phyloP scores from a whole-genome alignment of 192 early-diverging fungal species.

The Helicostylum pulchrum region DNA sequence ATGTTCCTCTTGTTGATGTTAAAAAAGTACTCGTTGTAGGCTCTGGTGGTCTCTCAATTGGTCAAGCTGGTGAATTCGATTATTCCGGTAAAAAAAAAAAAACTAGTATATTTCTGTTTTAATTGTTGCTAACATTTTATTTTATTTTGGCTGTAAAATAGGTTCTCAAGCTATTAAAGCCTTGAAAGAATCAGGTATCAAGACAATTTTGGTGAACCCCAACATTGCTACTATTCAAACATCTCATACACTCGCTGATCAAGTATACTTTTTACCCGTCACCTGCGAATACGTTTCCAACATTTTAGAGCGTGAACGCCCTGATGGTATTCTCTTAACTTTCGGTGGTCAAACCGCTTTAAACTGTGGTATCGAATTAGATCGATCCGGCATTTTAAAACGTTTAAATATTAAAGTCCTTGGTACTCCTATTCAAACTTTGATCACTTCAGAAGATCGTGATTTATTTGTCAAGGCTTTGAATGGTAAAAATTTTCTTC shows the following conservation, averaged over 20 bases:
- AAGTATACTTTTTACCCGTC: conserved; percentile 95
- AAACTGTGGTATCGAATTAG: conserved; percentile 90
- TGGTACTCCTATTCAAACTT: conserved; percentile 90
- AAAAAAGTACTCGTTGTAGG: conserved; percentile 93
- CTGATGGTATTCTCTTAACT: conserved; percentile 92
- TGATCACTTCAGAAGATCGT: conserved; percentile 91
- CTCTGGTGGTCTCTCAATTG: conserved; percentile 92
- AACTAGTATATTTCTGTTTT: neutral
- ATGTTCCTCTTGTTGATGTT: conserved; percentile 57
- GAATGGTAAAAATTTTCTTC: conserved; percentile 38
- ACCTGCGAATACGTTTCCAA: conserved; percentile 88
- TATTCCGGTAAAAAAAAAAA: conserved; percentile 93
- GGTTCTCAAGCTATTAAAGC: conserved; percentile 98
- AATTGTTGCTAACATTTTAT: conserved; percentile 14
- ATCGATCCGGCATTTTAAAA: conserved; percentile 78
- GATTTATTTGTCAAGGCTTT: conserved; percentile 93
- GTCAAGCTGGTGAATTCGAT: conserved; percentile 98
- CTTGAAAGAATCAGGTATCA: conserved; percentile 82
- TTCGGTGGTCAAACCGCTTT: conserved; percentile 97
- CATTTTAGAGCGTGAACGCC: conserved; percentile 90
- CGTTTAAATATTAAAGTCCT: conserved; percentile 85
- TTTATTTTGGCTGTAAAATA: conserved; percentile 27
- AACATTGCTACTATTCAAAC: conserved; percentile 99
- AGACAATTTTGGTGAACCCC: conserved; percentile 97
- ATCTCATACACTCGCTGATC: conserved; percentile 85